phyloP scores from a whole-genome alignment of 805 yeast genomes.

The Pichia exigua region DNA sequence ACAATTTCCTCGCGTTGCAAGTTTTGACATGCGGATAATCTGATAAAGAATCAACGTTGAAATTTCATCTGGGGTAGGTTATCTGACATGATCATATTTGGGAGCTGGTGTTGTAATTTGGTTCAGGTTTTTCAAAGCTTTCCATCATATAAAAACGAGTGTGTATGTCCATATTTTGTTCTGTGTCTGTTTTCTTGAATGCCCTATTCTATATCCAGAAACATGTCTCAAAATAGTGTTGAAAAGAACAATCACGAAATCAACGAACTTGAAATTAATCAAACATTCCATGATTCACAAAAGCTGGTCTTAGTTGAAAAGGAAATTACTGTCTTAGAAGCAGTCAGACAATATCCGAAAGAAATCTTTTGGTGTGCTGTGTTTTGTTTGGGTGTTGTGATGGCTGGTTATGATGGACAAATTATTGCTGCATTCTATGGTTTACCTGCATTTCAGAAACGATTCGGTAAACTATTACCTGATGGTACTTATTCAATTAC shows the following conservation, averaged over 20 bases:
- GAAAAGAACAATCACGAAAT: not conserved
- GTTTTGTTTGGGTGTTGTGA: slow-evolving; percentile 28
- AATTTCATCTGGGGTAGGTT: not conserved
- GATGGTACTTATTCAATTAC: slow-evolving; percentile 27
- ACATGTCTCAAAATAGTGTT: not conserved
- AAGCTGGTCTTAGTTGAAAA: slow-evolving; percentile 14
- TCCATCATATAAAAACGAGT: not conserved
- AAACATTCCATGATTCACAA: slow-evolving; percentile 2
- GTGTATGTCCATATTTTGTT: not conserved
- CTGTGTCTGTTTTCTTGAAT: not conserved
- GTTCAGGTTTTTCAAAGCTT: not conserved
- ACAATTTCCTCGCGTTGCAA: not conserved
- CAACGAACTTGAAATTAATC: not conserved
- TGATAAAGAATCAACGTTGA: not conserved
- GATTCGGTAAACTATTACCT: slow-evolving; percentile 18
- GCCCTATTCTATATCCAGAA: not conserved
- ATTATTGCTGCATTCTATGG: slow-evolving; percentile 28
- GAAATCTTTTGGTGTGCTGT: slow-evolving; percentile 35
- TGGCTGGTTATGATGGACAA: slow-evolving; percentile 38
- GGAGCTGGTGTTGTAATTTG: not conserved
- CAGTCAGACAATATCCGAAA: slow-evolving; percentile 31
- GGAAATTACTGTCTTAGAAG: slow-evolving; percentile 21
- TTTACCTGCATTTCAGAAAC: slow-evolving; percentile 5
- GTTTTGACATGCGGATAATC: not conserved
- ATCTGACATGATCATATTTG: not conserved